Base-by-base conservation (phyloP, 108 stramenopile species). In the Cyclotella atomus region DNA sequence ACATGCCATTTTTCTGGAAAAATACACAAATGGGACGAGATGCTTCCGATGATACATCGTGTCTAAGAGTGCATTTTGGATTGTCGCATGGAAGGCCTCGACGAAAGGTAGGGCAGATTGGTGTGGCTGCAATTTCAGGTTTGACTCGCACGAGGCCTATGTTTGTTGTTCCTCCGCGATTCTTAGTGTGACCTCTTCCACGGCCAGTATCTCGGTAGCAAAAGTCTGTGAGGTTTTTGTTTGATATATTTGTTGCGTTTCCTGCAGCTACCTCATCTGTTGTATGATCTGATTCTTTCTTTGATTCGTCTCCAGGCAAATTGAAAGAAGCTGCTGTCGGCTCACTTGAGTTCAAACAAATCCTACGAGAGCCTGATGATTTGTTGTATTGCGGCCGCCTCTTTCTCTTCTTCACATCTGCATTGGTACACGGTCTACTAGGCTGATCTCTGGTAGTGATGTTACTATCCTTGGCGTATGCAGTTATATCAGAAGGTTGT, bases 1-100 rank as follows among this genome's bases (percentile, higher is more conserved):
- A 93, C 79, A 88, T 84, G 7, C 92, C 92, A 56, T 91, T 78
- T 10, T 85, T 81, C 43, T 89, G 88, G 59, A 93, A 93, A 74
- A 87, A 93, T 17, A 82, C 85, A 33, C 92, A 93, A n/a, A 89
- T 86, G 33, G 92, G 92, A 14, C 80, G 66, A 1, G 85, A 83
- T n/a, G 77, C 80, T 70, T 93, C 89, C 9, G 78, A 75, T 10
- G 89, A 78, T 52, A 90, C 82, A 59, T 93, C 92, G 59, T 93
- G 92, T 29, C 92, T 85, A 44, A 85, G 85, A 44, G 45, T 65
- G 60, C 92, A 93, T 60, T 65, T 81, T 27, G 73, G 65, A 59
- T 93, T 81, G n/a, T 77, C 86, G 57, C 92, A 93, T 44, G 82
- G 74, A 6, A 85, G 63, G 28, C 92, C 92, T 49, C 75, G 54